phyloP scores from a whole-genome alignment of 495 filamentous ascomycete genomes.

The Aspergillus ellipticus region DNA sequence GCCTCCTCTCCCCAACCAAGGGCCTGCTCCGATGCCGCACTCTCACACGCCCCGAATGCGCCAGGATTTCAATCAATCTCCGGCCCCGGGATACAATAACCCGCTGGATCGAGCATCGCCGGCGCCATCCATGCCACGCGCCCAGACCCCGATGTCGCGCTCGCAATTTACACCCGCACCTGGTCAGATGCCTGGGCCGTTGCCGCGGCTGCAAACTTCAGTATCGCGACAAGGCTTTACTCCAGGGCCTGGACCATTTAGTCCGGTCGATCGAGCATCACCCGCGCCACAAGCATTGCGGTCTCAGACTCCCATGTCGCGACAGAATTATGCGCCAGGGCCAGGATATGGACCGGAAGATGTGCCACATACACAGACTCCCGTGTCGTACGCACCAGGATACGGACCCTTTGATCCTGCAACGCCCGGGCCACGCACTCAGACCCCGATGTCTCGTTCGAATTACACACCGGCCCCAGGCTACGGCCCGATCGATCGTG shows the following conservation, averaged over 20 bases:
- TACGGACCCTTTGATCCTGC: background rate
- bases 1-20: conserved; percentile 19
- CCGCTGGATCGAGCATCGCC: conserved; percentile 1
- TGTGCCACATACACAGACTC: background rate
- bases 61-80: background rate
- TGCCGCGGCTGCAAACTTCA: conserved; percentile 6
- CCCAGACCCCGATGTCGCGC: background rate
- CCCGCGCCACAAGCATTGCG: background rate
- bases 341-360: conserved; percentile 1
- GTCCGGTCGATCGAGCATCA: background rate
- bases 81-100: background rate
- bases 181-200: background rate
- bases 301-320: conserved; percentile 12
- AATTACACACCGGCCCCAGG: conserved; percentile 11
- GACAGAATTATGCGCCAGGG: conserved; percentile 7
- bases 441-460: background rate
- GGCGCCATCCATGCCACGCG: background rate
- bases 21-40: conserved; percentile 20
- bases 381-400: background rate
- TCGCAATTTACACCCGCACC: conserved; percentile 6
- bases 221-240: background rate
- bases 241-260: background rate
- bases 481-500: background rate
- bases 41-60: conserved; percentile 1
- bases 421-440: background rate